Conservation (phyloP, 306 rosid species). For the Arachis hypogaea region DNA sequence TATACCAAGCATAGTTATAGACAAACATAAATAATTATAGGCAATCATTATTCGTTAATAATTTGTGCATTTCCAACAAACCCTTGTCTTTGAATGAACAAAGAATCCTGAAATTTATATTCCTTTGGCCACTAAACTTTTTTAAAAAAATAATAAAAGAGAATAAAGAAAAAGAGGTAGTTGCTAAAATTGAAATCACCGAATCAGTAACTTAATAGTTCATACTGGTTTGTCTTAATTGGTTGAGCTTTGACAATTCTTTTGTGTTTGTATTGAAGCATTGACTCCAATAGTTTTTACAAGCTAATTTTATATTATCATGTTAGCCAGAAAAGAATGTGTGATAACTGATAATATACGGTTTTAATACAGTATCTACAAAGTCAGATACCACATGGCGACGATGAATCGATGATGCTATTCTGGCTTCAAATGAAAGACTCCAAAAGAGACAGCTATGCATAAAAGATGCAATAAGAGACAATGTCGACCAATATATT, state of each 20-base stretch:
- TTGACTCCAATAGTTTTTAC: not conserved
- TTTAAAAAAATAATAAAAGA: no score
- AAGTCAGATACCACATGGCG: not conserved
- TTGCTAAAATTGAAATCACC: not conserved
- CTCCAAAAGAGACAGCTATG: not conserved
- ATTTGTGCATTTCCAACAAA: not conserved
- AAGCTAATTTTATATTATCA: not conserved
- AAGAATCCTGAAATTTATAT: conserved; percentile 14
- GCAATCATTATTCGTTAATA: not conserved
- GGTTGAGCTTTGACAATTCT: not conserved
- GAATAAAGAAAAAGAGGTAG: not conserved
- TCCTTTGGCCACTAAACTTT: not conserved
- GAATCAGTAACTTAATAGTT: not conserved
- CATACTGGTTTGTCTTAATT: not conserved
- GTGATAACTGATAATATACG: not conserved
- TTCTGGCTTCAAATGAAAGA: not conserved
- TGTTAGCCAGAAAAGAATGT: not conserved
- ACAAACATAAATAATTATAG: not conserved
- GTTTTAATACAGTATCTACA: not conserved
- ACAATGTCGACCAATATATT: conserved; percentile 20
- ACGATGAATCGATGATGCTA: not conserved
- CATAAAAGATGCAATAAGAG: conserved; percentile 7
- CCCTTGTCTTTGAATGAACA: conserved; percentile 26
- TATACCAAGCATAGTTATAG: not conserved
- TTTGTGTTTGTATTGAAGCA: not conserved